Evolutionary conservation across 148 eudicot genomes (phyloP).

Genomic region (Vaccinium myrtillus): DNA sequence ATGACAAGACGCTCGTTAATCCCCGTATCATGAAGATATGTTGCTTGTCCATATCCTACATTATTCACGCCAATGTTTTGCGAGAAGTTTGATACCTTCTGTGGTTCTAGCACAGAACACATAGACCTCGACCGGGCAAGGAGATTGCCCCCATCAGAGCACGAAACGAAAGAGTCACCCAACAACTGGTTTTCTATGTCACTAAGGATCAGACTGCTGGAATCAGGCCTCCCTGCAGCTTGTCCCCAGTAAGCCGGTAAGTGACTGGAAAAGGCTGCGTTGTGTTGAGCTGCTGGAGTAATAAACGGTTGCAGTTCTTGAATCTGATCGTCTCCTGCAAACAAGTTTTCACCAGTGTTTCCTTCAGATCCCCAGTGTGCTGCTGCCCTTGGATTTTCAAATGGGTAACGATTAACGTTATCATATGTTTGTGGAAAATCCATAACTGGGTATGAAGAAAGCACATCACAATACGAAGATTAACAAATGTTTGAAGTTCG

Average conservation of each 20-base stretch:
- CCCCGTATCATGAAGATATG: neutral
- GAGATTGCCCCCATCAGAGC: neutral
- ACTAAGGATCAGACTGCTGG: neutral
- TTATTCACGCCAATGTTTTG: neutral
- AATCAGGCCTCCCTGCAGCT: neutral
- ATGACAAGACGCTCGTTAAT: neutral
- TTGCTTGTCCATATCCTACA: neutral
- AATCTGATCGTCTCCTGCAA: neutral
- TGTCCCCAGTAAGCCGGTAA: neutral
- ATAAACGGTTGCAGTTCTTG: neutral
- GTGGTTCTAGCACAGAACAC: neutral
- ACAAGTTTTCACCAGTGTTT: neutral
- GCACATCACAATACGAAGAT: neutral
- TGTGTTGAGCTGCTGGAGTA: neutral
- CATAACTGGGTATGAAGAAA: neutral
- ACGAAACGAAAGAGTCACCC: neutral
- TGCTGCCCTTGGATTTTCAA: neutral
- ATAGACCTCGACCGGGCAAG: neutral
- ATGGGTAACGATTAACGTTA: neutral
- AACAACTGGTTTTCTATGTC: conserved; percentile 11
- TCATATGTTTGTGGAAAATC: conserved; percentile 6
- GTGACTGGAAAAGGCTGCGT: neutral
- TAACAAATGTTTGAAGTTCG: neutral
- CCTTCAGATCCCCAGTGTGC: neutral
- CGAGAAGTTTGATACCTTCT: neutral